Conservation (phyloP, 176 grass and related monocot species). For the Aechmea fasciata region DNA sequence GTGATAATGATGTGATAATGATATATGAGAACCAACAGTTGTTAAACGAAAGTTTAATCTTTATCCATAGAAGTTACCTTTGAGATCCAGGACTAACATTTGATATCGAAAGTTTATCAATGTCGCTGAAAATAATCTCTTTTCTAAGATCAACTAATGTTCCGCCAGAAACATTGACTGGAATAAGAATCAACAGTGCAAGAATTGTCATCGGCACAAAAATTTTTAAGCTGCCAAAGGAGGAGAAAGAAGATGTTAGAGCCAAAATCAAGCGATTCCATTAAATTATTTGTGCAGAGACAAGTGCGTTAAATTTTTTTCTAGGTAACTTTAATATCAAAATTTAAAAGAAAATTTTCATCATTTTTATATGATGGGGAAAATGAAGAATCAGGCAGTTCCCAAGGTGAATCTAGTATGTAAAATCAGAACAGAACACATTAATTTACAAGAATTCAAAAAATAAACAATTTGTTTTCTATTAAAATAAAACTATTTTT, state of each 20-base stretch:
- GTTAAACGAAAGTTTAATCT: background rate
- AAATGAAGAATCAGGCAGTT: no score
- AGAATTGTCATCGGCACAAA: constrained; percentile 61
- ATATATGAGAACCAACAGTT: background rate
- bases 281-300: background rate
- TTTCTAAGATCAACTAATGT: constrained; percentile 63
- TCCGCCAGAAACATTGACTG: constrained; percentile 81
- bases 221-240: constrained; percentile 68
- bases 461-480: background rate
- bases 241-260: background rate
- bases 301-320: background rate
- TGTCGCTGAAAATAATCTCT: constrained; percentile 65
- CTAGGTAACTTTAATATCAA: background rate
- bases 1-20: no score
- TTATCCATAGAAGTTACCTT: constrained; percentile 36
- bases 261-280: constrained; percentile 7
- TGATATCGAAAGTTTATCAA: constrained; percentile 97
- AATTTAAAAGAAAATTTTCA: background rate
- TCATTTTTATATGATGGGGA: background rate
- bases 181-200: constrained; percentile 76
- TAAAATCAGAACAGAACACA: background rate
- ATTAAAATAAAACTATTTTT: background rate
- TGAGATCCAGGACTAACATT: constrained; percentile 84
- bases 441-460: background rate
- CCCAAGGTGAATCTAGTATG: background rate